These are phyloP conservation scores for Sphagnum fallax DNA, from an alignment of 228 moss, liverwort and hornwort genomes.

Conservation along the genomic window DNA sequence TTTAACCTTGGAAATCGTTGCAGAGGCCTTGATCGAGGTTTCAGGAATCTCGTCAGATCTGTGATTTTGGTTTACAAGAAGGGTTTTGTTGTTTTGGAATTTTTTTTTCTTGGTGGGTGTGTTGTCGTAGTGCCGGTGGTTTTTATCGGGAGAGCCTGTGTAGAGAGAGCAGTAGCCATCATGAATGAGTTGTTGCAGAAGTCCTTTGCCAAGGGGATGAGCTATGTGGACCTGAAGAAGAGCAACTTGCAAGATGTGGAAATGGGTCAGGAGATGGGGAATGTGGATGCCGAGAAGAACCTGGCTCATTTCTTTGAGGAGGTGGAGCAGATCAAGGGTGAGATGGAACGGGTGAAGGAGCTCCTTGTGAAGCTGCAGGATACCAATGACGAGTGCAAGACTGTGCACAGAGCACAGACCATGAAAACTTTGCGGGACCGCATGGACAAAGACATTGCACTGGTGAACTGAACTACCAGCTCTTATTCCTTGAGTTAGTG, in stretches of 20 bases:
- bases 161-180: neutral
- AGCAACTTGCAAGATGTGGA: conserved; percentile 3
- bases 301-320: conserved; percentile 8
- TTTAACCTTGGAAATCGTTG: no score
- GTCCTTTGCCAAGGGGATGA: conserved; percentile 5
- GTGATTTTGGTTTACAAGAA: no score
- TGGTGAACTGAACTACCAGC: neutral
- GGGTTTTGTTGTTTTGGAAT: no score
- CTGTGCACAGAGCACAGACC: conserved; percentile 1
- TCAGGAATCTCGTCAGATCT: no score
- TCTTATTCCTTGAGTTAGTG: no score
- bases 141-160: no score
- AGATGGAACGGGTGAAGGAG: conserved; percentile 11
- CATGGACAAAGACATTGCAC: conserved; percentile 8
- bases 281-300: conserved; percentile 9
- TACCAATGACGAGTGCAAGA: conserved; percentile 8
- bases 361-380: conserved; percentile 8
- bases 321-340: conserved; percentile 6
- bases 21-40: no score
- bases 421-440: conserved; percentile 6
- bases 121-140: no score
- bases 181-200: conserved; percentile 8
- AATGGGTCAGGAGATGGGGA: conserved; percentile 4
- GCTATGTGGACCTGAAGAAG: conserved; percentile 11
- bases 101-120: no score